Conservation (phyloP, 2,329 filamentous ascomycete species). For the Sclerotinia subarctica region DNA sequence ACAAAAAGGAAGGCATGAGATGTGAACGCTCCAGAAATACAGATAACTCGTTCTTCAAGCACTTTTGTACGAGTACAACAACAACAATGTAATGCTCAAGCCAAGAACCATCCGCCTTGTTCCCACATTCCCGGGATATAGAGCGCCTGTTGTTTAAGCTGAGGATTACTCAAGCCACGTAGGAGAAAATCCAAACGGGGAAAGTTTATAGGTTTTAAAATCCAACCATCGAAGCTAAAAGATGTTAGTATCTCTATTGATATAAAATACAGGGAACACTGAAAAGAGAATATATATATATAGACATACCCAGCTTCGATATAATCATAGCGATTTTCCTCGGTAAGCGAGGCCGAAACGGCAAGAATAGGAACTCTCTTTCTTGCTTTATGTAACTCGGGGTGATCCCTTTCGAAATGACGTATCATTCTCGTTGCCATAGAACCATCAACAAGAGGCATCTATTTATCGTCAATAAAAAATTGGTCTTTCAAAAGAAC, state of each 20-base stretch:
- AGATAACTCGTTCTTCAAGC: not conserved
- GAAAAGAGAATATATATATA: not conserved
- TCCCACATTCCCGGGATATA: constrained; percentile 78
- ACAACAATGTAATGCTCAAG: constrained; percentile 18
- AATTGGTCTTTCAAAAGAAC: no score
- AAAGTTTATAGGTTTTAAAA: constrained; percentile 84
- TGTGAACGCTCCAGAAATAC: not conserved
- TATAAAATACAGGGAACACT: not conserved
- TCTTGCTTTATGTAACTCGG: constrained; percentile 36
- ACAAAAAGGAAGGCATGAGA: not conserved
- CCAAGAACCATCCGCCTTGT: constrained; percentile 73
- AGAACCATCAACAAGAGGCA: constrained; percentile 87
- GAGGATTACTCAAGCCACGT: constrained; percentile 61
- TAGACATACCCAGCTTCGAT: constrained; percentile 49
- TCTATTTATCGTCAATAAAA: constrained; percentile 48
- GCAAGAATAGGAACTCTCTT: constrained; percentile 74
- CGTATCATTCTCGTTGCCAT: constrained; percentile 82
- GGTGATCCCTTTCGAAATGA: constrained; percentile 55
- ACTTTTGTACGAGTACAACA: not conserved
- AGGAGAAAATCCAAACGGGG: constrained; percentile 67
- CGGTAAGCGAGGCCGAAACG: constrained; percentile 77
- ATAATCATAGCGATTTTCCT: constrained; percentile 66
- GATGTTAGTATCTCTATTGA: not conserved
- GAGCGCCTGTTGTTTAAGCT: constrained; percentile 56
- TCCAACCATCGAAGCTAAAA: constrained; percentile 84